phyloP scores from a whole-genome alignment of 805 yeast genomes.

The Metschnikowia drakensbergensis region DNA sequence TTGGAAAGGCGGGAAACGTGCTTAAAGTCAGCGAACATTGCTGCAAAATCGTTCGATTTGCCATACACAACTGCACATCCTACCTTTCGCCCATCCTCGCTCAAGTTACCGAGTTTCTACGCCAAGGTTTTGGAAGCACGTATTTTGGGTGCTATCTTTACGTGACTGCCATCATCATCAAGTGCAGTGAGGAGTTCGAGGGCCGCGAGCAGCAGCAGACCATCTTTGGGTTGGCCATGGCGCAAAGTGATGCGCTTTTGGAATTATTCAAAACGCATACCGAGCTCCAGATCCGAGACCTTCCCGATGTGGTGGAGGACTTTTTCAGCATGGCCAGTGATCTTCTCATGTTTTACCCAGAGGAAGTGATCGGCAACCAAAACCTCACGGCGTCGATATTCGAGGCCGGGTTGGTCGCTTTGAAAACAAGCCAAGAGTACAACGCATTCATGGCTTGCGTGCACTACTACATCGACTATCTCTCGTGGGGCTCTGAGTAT shows the following conservation, averaged over 20 bases:
- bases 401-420: conserved; percentile 55
- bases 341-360: conserved; percentile 69
- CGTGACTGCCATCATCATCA: conserved; percentile 80
- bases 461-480: conserved; percentile 75
- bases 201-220: conserved; percentile 55
- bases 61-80: conserved; percentile 59
- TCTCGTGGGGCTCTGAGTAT: conserved; percentile 77
- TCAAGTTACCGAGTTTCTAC: conserved; percentile 61
- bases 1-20: conserved; percentile 55
- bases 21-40: conserved; percentile 69
- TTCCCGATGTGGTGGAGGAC: conserved; percentile 79
- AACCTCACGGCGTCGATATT: conserved; percentile 50
- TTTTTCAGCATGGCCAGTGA: conserved; percentile 79
- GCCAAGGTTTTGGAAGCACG: conserved; percentile 64
- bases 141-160: conserved; percentile 81
- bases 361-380: conserved; percentile 42
- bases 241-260: conserved; percentile 61
- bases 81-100: conserved; percentile 58
- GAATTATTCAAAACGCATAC: conserved; percentile 26
- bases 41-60: conserved; percentile 61
- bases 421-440: conserved; percentile 53
- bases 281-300: conserved; percentile 32
- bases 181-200: conserved; percentile 52
- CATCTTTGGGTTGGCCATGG: conserved; percentile 69
- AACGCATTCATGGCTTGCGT: conserved; percentile 69